Evolutionary conservation across 805 yeast genomes (phyloP).

Genomic region (Middelhovenomyces tepae): DNA sequence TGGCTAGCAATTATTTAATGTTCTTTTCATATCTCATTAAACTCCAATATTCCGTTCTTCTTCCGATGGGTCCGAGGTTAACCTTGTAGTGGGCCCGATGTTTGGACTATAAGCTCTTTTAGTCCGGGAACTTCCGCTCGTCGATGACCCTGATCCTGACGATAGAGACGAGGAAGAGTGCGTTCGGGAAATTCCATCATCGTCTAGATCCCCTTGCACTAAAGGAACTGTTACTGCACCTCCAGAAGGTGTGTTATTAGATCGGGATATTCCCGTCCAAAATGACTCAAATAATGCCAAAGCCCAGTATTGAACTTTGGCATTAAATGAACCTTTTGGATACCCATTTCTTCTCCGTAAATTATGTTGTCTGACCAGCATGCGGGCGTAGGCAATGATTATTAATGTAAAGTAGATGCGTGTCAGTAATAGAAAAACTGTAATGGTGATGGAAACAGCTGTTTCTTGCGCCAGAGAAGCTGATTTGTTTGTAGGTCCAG

Average conservation of each 20-base stretch:
- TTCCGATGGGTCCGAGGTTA: too few relatives aligned
- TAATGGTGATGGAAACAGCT: constrained; percentile 41
- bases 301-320: constrained; percentile 23
- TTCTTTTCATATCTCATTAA: too few relatives aligned
- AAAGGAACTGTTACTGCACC: too few relatives aligned
- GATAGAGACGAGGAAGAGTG: constrained; percentile 2
- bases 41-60: too few relatives aligned
- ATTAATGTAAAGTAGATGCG: constrained; percentile 49
- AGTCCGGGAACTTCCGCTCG: too few relatives aligned
- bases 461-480: constrained; percentile 26
- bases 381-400: constrained; percentile 47
- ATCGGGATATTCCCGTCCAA: too few relatives aligned
- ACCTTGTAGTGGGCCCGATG: too few relatives aligned
- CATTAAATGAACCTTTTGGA: constrained; percentile 24
- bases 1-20: too few relatives aligned
- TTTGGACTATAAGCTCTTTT: too few relatives aligned
- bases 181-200: too few relatives aligned
- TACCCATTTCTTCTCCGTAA: constrained; percentile 28
- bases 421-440: constrained; percentile 35
- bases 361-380: constrained; percentile 37
- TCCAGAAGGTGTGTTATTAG: too few relatives aligned
- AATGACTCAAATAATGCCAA: constrained; percentile 24
- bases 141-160: constrained; percentile 4
- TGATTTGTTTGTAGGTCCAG: constrained; percentile 12
- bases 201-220: too few relatives aligned